These are phyloP conservation scores for Pseudogymnoascus sp. DNA, from an alignment of 2,329 filamentous ascomycete species.

Conservation along the genomic window DNA sequence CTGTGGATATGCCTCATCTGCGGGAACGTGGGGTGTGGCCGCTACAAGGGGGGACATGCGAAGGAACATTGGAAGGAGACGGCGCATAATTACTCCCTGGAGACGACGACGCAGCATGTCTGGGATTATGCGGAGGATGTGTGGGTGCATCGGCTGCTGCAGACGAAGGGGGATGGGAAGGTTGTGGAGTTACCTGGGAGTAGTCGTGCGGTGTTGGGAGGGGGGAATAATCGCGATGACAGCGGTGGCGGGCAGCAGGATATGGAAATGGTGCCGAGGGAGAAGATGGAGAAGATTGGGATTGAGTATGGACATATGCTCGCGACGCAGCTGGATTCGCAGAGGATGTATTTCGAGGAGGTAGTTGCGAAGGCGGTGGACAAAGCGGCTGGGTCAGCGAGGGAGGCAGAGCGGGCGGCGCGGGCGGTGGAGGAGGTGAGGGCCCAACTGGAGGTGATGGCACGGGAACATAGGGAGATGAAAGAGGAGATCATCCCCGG, in stretches of 20 bases:
- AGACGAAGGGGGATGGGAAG: slow-evolving; percentile 87
- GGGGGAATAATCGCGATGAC: slow-evolving; percentile 3
- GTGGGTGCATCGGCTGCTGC: slow-evolving; percentile 92
- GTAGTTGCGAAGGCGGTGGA: slow-evolving; percentile 81
- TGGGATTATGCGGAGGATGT: slow-evolving; percentile 97
- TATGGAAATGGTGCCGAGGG: slow-evolving; percentile 61
- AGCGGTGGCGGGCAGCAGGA: slow-evolving; percentile 24
- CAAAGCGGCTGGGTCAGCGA: slow-evolving; percentile 69
- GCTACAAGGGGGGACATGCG: slow-evolving; percentile 88
- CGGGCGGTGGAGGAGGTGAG: slow-evolving; percentile 40
- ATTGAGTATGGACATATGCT: slow-evolving; percentile 92
- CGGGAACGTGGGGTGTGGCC: slow-evolving; percentile 83
- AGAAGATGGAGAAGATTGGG: slow-evolving; percentile 67
- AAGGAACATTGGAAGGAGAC: slow-evolving; percentile 90
- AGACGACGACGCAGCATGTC: slow-evolving; percentile 86
- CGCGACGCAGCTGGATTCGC: slow-evolving; percentile 84
- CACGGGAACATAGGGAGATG: slow-evolving; percentile 40
- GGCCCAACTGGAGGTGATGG: slow-evolving; percentile 43
- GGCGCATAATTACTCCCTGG: slow-evolving; percentile 83
- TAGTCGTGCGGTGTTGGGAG: slow-evolving; percentile 5
- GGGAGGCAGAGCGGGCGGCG: slow-evolving; percentile 55
- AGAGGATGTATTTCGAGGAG: slow-evolving; percentile 90
- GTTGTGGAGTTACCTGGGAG: slow-evolving; percentile 71
- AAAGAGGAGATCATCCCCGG: slow-evolving; percentile 48
- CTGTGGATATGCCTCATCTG: slow-evolving; percentile 96